Conservation (phyloP, 192 early-diverging fungal species). For the Backusella liffmaniae region DNA sequence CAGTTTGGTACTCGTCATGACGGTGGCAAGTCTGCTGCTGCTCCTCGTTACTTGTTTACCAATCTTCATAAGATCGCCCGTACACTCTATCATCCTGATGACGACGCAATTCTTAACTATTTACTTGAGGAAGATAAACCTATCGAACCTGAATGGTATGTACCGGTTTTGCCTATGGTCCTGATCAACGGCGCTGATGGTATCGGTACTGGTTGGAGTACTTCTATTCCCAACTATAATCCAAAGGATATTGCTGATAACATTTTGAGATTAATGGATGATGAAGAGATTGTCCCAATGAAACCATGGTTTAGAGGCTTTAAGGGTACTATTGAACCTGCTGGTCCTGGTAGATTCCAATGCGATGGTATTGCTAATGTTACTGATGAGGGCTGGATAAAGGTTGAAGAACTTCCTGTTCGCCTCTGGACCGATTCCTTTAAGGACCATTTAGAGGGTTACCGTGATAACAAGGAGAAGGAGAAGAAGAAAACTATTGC, state of each 20-base stretch:
- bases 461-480: constrained; percentile 59
- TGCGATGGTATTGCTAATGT: constrained; percentile 69
- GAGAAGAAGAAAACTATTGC: constrained; percentile 72
- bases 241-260: constrained; percentile 89
- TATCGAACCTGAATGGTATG: constrained; percentile 96
- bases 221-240: constrained; percentile 81
- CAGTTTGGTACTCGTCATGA: constrained; percentile 90
- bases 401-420: constrained; percentile 90
- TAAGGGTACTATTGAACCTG: constrained; percentile 70
- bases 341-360: constrained; percentile 55
- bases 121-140: constrained; percentile 85
- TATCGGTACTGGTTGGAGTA: constrained; percentile 94
- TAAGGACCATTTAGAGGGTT: constrained; percentile 76
- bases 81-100: constrained; percentile 73
- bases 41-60: constrained; percentile 96
- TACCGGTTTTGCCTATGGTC: constrained; percentile 93
- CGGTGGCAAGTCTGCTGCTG: constrained; percentile 94
- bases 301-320: constrained; percentile 95
- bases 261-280: constrained; percentile 75
- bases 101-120: constrained; percentile 81
- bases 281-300: constrained; percentile 70
- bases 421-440: constrained; percentile 86
- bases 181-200: constrained; percentile 92
- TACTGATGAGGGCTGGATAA: constrained; percentile 70
- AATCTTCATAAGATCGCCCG: constrained; percentile 70